Evolutionary conservation across 2,329 filamentous ascomycete genomes (phyloP).

Genomic region (Fusarium sp.): DNA sequence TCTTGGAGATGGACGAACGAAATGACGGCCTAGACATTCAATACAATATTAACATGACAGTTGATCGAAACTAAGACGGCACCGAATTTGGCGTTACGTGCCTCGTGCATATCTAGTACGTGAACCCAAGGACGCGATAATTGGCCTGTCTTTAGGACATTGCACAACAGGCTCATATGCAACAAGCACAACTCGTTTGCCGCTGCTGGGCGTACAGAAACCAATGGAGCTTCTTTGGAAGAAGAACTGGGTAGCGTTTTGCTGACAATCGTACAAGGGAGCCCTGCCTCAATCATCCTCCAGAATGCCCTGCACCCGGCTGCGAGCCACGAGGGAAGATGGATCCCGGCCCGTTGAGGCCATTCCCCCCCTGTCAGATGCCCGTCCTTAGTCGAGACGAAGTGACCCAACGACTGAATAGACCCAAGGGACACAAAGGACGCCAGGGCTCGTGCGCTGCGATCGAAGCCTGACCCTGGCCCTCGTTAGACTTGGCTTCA

Average conservation of each 20-base stretch:
- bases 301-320: constrained; percentile 31
- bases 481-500: constrained; percentile 19
- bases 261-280: constrained; percentile 20
- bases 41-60: background rate
- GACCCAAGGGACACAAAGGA: constrained; percentile 6
- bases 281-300: constrained; percentile 24
- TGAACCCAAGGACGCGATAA: background rate
- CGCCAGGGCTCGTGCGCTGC: constrained; percentile 33
- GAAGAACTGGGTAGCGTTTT: background rate
- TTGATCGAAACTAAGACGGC: constrained; percentile 8
- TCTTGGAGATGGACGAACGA: background rate
- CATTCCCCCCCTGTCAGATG: constrained; percentile 14
- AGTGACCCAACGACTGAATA: constrained; percentile 9
- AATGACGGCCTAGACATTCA: background rate
- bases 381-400: constrained; percentile 19
- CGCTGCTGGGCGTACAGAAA: background rate
- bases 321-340: constrained; percentile 34
- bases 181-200: background rate
- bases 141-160: background rate
- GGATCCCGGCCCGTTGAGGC: constrained; percentile 21
- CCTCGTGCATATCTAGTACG: constrained; percentile 1
- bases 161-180: constrained; percentile 8
- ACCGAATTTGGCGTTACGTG: constrained; percentile 7
- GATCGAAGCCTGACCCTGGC: constrained; percentile 30
- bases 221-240: background rate